Evolutionary conservation across 768 basidiomycete species (phyloP).

Genomic region (Ephemerocybe angulata): DNA sequence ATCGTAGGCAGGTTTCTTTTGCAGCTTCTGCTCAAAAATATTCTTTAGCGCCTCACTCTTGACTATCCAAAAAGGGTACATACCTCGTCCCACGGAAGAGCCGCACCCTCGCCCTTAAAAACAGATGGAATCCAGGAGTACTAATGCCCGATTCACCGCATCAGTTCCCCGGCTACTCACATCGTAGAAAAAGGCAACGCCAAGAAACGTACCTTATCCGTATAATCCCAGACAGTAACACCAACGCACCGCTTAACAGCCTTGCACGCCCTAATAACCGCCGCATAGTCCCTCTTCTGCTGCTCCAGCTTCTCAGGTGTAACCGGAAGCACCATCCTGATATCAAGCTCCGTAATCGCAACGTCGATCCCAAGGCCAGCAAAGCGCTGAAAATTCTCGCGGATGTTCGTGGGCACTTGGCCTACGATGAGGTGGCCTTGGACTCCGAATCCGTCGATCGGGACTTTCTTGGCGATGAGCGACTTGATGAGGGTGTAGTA

Average conservation of each 20-base stretch:
- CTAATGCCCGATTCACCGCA: slow-evolving; percentile 16
- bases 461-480: slow-evolving; percentile 41
- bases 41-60: too few relatives aligned
- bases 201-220: slow-evolving; percentile 43
- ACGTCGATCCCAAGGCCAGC: slow-evolving; percentile 59
- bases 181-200: neutral
- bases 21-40: slow-evolving; percentile 12
- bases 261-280: slow-evolving; percentile 50
- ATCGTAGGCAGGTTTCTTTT: slow-evolving; percentile 18
- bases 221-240: slow-evolving; percentile 44
- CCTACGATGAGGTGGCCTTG: slow-evolving; percentile 58
- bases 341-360: slow-evolving; percentile 63
- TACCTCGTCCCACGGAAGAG: slow-evolving; percentile 35
- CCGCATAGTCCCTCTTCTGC: slow-evolving; percentile 54
- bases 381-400: slow-evolving; percentile 46
- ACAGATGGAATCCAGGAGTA: slow-evolving; percentile 39
- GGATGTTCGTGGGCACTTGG: slow-evolving; percentile 44
- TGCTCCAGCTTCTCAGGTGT: slow-evolving; percentile 46
- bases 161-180: neutral
- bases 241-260: slow-evolving; percentile 37
- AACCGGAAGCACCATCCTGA: slow-evolving; percentile 53
- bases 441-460: slow-evolving; percentile 57
- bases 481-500: slow-evolving; percentile 48
- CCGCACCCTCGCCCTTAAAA: slow-evolving; percentile 37
- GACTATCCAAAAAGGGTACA: too few relatives aligned